Evolutionary conservation across 306 rosid species (phyloP).

Genomic region (Canavalia ensiformis): DNA sequence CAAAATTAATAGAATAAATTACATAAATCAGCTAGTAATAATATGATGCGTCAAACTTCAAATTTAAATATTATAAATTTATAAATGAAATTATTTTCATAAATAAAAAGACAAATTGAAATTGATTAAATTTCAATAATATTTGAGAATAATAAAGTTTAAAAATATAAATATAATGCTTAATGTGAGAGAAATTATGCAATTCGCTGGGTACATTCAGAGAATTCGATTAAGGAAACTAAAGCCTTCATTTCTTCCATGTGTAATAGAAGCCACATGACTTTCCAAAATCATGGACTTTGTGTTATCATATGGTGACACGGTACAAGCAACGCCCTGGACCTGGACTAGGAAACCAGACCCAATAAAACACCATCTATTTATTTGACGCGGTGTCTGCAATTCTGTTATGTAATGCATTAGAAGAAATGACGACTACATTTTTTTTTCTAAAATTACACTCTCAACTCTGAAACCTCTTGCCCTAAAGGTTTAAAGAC

Average conservation of each 20-base stretch:
- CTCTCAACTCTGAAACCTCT: slow-evolving; percentile 58
- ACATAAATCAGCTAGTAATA: too few relatives aligned
- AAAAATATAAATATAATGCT: not conserved
- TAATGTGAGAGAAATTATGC: not conserved
- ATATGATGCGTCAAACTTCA: not conserved
- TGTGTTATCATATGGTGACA: slow-evolving; percentile 29
- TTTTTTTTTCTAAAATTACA: slow-evolving; percentile 45
- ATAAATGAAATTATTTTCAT: not conserved
- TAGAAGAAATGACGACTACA: slow-evolving; percentile 29
- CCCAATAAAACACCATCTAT: slow-evolving; percentile 14
- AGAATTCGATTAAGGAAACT: not conserved
- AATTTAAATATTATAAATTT: not conserved
- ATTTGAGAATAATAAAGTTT: not conserved
- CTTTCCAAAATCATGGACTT: slow-evolving; percentile 38
- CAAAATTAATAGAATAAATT: too few relatives aligned
- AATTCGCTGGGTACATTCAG: not conserved
- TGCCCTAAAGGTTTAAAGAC: slow-evolving; percentile 72
- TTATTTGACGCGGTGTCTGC: slow-evolving; percentile 50
- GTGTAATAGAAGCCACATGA: slow-evolving; percentile 31
- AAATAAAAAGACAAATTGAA: not conserved
- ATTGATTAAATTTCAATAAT: not conserved
- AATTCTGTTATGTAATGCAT: slow-evolving; percentile 38
- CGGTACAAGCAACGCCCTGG: slow-evolving; percentile 34
- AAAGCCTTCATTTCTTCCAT: slow-evolving; percentile 27
- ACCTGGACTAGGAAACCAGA: not conserved